Base-by-base conservation (phyloP, 2,329 filamentous ascomycete genomes). In the Fusarium sp. region DNA sequence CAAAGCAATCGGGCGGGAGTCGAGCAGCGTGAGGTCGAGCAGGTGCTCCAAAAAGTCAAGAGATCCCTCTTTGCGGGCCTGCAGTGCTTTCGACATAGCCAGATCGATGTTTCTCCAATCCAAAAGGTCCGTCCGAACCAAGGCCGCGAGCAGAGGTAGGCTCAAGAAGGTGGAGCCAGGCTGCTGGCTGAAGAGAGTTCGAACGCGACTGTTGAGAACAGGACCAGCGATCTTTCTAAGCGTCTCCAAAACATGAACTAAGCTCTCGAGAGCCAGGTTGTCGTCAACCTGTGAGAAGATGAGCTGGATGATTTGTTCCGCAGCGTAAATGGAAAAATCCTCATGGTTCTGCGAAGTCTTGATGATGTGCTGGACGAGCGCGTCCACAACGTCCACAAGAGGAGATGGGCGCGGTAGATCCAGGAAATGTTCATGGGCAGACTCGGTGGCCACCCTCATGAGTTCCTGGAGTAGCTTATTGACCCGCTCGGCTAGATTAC, bases 1-100 rank as follows among this genome's bases (percentile, higher is more conserved):
- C 54, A 98, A 85, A 3, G 93, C 93, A 44, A 92, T 89, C 1
- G 94, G 94, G 49, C 91, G 90, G 54, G 95, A 93, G 75, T 90
- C 93, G 56, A 97, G 88, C 14, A 98, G 85, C 1, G 95, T 90
- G 48, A 94, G 89, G 74, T 96, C 93, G 72, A 98, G 86, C 48
- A 98, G 86, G 48, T 91, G 91, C 58, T 92, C 90, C n/a, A 98
- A 87, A 80, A 97, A 93, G 64, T 94, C 90, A 7, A 98, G 84
- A 4, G 93, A 94, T 28, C 89, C 88, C 13, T 91, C 87, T 70
- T 95, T 94, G 66, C 91, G 90, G 63, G 92, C 88, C 63, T 90
- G 86, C 26, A 98, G 87, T 5, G 93, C 90, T 79, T 92, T 92
- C 13, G 94, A 90, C 75, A 95, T 88, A 58, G 93, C 91, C 28